These are phyloP conservation scores for Populus hybrid DNA, from an alignment of 441 rosid genomes.

Conservation along the genomic window DNA sequence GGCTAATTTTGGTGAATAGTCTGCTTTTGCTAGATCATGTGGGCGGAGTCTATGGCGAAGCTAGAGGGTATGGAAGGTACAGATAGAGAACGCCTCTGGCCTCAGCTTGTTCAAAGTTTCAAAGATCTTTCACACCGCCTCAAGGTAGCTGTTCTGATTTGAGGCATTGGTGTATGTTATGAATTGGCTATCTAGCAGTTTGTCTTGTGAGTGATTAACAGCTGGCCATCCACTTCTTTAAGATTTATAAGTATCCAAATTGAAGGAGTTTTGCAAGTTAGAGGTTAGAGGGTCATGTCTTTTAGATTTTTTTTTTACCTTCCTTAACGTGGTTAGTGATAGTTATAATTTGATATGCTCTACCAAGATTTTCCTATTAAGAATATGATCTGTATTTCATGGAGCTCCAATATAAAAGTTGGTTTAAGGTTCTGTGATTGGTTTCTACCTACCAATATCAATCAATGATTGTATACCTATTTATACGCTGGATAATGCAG, in stretches of 20 bases:
- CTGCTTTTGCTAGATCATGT: constrained; percentile 77
- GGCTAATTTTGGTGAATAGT: constrained; percentile 38
- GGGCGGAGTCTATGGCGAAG: constrained; percentile 95
- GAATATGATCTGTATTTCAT: not conserved
- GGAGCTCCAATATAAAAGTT: too few species aligned
- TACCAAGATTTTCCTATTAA: not conserved
- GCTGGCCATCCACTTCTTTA: not conserved
- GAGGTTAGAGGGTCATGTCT: not conserved
- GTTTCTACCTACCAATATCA: too few species aligned
- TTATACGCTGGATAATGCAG: too few species aligned
- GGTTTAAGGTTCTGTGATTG: too few species aligned
- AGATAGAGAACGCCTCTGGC: constrained; percentile 93
- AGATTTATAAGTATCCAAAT: not conserved
- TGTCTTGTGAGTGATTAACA: too few species aligned
- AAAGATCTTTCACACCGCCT: constrained; percentile 94
- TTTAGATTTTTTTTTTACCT: too few species aligned
- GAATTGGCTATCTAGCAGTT: not conserved
- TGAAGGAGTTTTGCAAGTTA: not conserved
- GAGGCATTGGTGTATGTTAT: constrained; percentile 2
- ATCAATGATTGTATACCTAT: too few species aligned
- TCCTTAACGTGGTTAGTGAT: too few species aligned
- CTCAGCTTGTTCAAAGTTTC: constrained; percentile 96
- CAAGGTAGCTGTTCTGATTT: constrained; percentile 44
- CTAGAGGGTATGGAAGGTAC: constrained; percentile 91
- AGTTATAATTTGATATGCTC: not conserved